Conservation (phyloP, 139 green algal species). For the Closterium sp. region DNA sequence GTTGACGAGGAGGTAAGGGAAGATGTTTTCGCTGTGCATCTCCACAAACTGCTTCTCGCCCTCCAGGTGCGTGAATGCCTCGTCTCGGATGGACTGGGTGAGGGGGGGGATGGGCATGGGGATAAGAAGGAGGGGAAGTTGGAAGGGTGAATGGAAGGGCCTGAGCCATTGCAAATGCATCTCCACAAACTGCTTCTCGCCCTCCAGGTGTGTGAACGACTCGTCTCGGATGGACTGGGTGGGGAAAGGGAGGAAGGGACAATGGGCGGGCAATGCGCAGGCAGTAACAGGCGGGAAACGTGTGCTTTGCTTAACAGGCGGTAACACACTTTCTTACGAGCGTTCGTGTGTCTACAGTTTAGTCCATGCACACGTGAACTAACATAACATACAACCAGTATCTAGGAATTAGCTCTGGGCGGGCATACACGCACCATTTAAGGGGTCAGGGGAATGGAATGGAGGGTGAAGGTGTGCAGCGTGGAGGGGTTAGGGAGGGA, state of each 20-base stretch:
- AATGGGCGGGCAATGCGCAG: background rate
- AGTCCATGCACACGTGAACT: too few species aligned
- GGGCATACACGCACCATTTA: too few species aligned
- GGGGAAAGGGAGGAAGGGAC: background rate
- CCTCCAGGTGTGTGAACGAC: constrained; percentile 81
- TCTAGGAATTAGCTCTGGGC: too few species aligned
- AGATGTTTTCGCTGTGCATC: constrained; percentile 51
- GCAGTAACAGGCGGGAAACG: too few species aligned
- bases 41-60: constrained; percentile 57
- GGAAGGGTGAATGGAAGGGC: too few species aligned
- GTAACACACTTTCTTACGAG: too few species aligned
- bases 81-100: constrained; percentile 76
- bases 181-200: constrained; percentile 51
- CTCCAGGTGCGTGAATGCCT: constrained; percentile 86
- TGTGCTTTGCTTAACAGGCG: too few species aligned
- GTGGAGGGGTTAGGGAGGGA: background rate
- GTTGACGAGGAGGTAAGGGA: constrained; percentile 98
- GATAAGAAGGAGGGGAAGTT: background rate
- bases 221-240: constrained; percentile 81
- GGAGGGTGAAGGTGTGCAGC: too few species aligned
- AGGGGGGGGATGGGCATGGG: background rate
- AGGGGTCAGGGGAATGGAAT: too few species aligned
- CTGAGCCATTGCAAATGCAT: background rate
- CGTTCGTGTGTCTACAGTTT: too few species aligned
- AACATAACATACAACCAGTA: too few species aligned